Evolutionary conservation across 2,329 filamentous ascomycete species (phyloP).

Genomic region (Aspergillus glaucus): DNA sequence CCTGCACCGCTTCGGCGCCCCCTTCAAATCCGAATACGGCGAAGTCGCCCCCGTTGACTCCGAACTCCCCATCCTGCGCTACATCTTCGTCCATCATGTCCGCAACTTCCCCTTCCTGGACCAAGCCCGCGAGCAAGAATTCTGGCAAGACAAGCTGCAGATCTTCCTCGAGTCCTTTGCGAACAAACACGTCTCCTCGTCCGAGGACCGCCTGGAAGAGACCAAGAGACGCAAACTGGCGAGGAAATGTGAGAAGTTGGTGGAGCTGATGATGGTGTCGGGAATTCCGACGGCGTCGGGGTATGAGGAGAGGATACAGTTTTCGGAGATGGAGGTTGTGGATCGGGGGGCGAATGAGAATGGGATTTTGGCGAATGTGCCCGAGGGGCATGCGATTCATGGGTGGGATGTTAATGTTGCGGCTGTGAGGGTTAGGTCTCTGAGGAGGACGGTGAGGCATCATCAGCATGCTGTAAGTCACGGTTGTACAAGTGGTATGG

Average conservation of each 20-base stretch:
- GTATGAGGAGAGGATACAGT: constrained; percentile 94
- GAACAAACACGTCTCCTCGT: constrained; percentile 93
- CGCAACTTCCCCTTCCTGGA: constrained; percentile 97
- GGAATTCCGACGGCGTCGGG: constrained; percentile 92
- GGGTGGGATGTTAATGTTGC: constrained; percentile 97
- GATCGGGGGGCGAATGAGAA: constrained; percentile 89
- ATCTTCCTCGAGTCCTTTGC: constrained; percentile 95
- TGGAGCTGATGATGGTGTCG: constrained; percentile 99
- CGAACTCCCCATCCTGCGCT: constrained; percentile 85
- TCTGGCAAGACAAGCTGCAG: constrained; percentile 98
- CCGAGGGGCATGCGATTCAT: constrained; percentile 86
- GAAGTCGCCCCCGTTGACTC: constrained; percentile 92
- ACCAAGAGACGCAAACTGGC: constrained; percentile 92
- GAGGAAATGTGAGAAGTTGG: constrained; percentile 85
- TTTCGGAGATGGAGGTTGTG: constrained; percentile 94
- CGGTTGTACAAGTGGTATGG: not conserved
- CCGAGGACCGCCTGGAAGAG: constrained; percentile 90
- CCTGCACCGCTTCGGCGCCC: constrained; percentile 87
- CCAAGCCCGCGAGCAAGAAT: constrained; percentile 95
- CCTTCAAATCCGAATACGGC: constrained; percentile 85
- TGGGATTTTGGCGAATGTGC: constrained; percentile 76
- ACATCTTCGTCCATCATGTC: constrained; percentile 96
- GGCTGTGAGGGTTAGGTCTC: constrained; percentile 70
- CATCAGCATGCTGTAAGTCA: constrained; percentile 78
- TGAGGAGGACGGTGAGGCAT: constrained; percentile 80